Conservation (phyloP, 306 rosid genomes). For the Crataegus laevigata region DNA sequence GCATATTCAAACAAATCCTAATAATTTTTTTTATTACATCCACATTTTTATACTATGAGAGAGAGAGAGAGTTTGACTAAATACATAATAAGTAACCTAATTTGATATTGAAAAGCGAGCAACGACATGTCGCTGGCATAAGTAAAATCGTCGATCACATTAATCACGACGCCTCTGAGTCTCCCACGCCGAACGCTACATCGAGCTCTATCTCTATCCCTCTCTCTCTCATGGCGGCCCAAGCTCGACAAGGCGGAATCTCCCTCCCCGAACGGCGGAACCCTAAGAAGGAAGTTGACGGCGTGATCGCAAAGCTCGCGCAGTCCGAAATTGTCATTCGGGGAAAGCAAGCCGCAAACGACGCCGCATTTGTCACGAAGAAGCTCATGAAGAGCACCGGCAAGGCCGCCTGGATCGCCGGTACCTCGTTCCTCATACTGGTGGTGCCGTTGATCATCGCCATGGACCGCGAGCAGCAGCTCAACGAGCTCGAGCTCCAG, state of each 20-base stretch:
- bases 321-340: slow-evolving; percentile 46
- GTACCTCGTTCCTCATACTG: slow-evolving; percentile 73
- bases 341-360: slow-evolving; percentile 55
- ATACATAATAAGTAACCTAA: too few relatives aligned
- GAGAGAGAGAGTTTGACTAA: accelerated
- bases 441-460: slow-evolving; percentile 81
- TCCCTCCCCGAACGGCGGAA: slow-evolving; percentile 67
- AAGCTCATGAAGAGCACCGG: slow-evolving; percentile 87
- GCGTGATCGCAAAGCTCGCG: slow-evolving; percentile 40
- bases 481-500: slow-evolving; percentile 84
- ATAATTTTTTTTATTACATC: too few relatives aligned
- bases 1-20: too few relatives aligned
- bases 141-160: neutral
- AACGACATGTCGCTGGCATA: neutral
- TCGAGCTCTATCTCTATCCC: neutral
- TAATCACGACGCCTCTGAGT: neutral
- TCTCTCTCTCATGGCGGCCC: slow-evolving; percentile 48
- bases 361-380: slow-evolving; percentile 47
- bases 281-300: slow-evolving; percentile 20
- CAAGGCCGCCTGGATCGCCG: slow-evolving; percentile 92
- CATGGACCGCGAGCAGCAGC: slow-evolving; percentile 97
- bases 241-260: slow-evolving; percentile 65
- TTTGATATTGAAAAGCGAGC: neutral
- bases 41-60: too few relatives aligned
- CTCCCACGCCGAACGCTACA: neutral